phyloP scores from a whole-genome alignment of 1,139 yeast genomes.

The Nadsonia commutata region DNA sequence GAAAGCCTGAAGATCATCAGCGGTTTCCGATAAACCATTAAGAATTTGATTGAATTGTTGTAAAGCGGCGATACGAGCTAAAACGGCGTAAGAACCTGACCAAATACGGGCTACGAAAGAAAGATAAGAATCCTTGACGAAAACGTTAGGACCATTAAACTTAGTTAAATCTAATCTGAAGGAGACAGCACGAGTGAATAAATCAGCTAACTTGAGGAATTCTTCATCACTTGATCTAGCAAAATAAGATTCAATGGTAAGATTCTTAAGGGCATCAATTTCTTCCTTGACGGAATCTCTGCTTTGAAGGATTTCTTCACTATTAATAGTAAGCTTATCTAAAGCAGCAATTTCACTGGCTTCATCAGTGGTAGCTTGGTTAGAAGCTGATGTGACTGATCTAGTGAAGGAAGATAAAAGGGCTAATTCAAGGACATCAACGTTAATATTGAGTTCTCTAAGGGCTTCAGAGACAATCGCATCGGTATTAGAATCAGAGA shows the following conservation, averaged over 20 bases:
- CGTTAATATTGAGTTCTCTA: slow-evolving; percentile 25
- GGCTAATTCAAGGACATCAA: slow-evolving; percentile 51
- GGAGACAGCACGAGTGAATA: slow-evolving; percentile 23
- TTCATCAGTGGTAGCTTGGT: not conserved
- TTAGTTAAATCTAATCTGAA: slow-evolving; percentile 1
- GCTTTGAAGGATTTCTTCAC: slow-evolving; percentile 11
- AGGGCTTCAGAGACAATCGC: slow-evolving; percentile 31
- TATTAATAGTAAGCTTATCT: slow-evolving; percentile 7
- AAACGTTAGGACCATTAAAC: slow-evolving; percentile 7
- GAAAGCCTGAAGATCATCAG: slow-evolving; percentile 22
- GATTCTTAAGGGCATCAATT: slow-evolving; percentile 13
- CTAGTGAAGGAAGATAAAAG: slow-evolving; percentile 42
- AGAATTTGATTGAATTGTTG: slow-evolving; percentile 13
- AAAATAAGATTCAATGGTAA: slow-evolving; percentile 26
- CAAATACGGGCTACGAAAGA: slow-evolving; percentile 22
- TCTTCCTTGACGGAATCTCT: slow-evolving; percentile 17
- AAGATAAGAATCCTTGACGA: slow-evolving; percentile 10
- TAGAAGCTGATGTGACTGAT: not conserved
- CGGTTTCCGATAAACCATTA: slow-evolving; percentile 5
- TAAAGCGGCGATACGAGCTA: slow-evolving; percentile 20
- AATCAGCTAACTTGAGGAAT: slow-evolving; percentile 30
- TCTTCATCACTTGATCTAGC: slow-evolving; percentile 26
- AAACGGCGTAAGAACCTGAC: slow-evolving; percentile 17
- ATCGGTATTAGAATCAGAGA: slow-evolving; percentile 27
- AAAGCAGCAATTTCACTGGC: slow-evolving; percentile 2